Base-by-base conservation (phyloP, 768 basidiomycete genomes). In the Sporobolomyces roseus region DNA sequence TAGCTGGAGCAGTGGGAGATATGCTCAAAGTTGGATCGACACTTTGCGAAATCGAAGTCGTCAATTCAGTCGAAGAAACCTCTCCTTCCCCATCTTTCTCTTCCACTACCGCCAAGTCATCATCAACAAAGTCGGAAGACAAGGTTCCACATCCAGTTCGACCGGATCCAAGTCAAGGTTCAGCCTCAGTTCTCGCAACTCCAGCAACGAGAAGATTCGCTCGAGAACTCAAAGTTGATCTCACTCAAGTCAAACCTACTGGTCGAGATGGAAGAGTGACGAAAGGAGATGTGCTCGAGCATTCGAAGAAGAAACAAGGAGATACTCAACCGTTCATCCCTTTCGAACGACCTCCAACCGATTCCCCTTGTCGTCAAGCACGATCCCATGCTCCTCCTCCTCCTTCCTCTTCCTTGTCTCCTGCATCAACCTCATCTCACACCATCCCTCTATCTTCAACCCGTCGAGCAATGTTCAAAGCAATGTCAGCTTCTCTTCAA, bases 401-500 rank as follows among this genome's bases (percentile, higher is more conserved):
- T n/a, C n/a, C n/a, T n/a, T n/a, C n/a, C n/a, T n/a, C n/a, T n/a
- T n/a, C n/a, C n/a, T n/a, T n/a, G n/a, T n/a, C n/a, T n/a, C n/a
- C n/a, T n/a, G n/a, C n/a, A n/a, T 41, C 38, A 41, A 17, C 2
- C 38, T 36, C 25, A 17, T 23, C 46, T 10, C 21, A 38, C 25
- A n/a, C 50, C 2, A 61, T 73, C 23, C 35, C 66, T 2, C 82
- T 93, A 30, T 86, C 86, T 7, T 81, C 89, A 71, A 90, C 89
- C 19, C 81, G 91, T 61, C 84, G 86, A 75, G 86, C 85, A 14
- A 93, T 93, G 91, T 93, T 86, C 87, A 89, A 89, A 73, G 88
- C 89, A 3, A 93, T 93, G 91, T 84, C 82, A 14, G 21, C 55
- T 10, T 90, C 90, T 74, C 82, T 93, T 61, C 85, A 88, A 74